Evolutionary conservation across 2,329 filamentous ascomycete species (phyloP).

Genomic region (Ceratocystis alfenasii): DNA sequence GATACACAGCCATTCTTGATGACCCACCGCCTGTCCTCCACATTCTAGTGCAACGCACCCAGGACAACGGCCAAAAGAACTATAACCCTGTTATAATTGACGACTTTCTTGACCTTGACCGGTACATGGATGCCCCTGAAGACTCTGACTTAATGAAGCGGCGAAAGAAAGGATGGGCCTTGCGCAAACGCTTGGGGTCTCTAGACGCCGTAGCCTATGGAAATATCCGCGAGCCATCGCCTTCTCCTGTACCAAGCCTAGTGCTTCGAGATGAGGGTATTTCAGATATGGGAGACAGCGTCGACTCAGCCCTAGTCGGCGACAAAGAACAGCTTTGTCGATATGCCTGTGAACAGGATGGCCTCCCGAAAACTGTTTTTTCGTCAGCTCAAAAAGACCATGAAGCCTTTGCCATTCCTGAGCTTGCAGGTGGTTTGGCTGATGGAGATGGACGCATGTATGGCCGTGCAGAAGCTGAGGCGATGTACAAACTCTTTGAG

Average conservation of each 20-base stretch:
- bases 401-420: not conserved
- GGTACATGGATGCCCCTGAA: conserved; percentile 62
- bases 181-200: conserved; percentile 28
- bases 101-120: conserved; percentile 72
- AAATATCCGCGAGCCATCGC: not conserved
- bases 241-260: not conserved
- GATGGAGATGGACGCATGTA: not conserved
- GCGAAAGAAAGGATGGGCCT: conserved; percentile 61
- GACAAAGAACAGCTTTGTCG: conserved; percentile 4
- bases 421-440: not conserved
- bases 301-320: not conserved
- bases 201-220: conserved; percentile 15
- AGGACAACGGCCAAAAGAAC: conserved; percentile 63
- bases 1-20: conserved; percentile 55
- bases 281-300: not conserved
- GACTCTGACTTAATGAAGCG: conserved; percentile 50
- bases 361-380: not conserved
- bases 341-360: conserved; percentile 17
- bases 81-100: conserved; percentile 67
- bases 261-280: not conserved
- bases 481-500: conserved; percentile 26
- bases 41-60: conserved; percentile 74
- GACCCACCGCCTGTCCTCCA: conserved; percentile 76
- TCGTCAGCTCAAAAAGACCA: conserved; percentile 8
- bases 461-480: conserved; percentile 6